Conservation (phyloP, 352 stramenopile genomes). For the Aphanomyces euteiches region DNA sequence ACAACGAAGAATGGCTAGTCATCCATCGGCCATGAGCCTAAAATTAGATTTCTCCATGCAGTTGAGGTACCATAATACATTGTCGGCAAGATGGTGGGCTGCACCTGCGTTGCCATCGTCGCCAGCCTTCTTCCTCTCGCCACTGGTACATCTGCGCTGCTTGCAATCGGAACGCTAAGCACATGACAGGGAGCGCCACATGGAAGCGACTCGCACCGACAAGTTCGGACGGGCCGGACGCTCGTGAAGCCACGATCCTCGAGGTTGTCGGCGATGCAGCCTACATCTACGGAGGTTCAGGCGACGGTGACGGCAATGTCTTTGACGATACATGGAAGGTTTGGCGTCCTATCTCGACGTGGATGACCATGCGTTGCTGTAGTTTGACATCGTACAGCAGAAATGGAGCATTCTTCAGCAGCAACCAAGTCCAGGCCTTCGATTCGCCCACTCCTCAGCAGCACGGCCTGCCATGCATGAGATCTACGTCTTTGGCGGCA, state of each 20-base stretch:
- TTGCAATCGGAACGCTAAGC: not conserved
- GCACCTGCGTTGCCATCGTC: not conserved
- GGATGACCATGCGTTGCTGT: not conserved
- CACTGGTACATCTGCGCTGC: not conserved
- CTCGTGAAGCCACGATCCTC: not conserved
- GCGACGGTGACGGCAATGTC: slow-evolving; percentile 22
- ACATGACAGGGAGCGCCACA: not conserved
- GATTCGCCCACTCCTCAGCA: slow-evolving; percentile 16
- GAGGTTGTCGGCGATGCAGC: slow-evolving; percentile 14
- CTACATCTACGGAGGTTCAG: slow-evolving; percentile 21
- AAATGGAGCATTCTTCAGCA: not conserved
- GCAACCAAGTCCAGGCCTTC: not conserved
- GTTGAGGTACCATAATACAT: not conserved
- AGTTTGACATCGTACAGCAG: slow-evolving; percentile 17
- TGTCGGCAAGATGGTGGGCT: not conserved
- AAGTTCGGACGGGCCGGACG: not conserved
- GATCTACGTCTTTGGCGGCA: slow-evolving; percentile 28
- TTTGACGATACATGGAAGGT: slow-evolving; percentile 25
- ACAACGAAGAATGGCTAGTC: slow-evolving; percentile 42
- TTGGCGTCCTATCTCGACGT: not conserved
- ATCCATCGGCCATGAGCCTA: not conserved
- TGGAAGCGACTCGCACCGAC: slow-evolving; percentile 4
- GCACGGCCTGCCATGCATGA: slow-evolving; percentile 1
- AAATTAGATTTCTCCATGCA: not conserved
- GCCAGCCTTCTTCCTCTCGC: too few species aligned